Conservation (phyloP, 2,329 filamentous ascomycete species). For the Coleophoma eucalyptorum region DNA sequence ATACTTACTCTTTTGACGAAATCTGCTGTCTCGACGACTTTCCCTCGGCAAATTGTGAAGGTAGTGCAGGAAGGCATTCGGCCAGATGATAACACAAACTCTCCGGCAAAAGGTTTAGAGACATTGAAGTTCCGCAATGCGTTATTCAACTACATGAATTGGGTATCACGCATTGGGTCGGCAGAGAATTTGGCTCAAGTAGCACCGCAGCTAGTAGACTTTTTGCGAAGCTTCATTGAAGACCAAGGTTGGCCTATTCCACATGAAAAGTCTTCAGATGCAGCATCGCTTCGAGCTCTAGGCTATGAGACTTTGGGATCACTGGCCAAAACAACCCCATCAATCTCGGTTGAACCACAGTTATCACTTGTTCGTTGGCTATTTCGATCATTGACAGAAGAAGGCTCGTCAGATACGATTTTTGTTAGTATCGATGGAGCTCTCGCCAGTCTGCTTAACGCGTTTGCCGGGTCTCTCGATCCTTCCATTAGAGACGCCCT, state of each 20-base stretch:
- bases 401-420: slow-evolving; percentile 68
- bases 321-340: slow-evolving; percentile 62
- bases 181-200: slow-evolving; percentile 57
- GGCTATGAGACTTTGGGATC: slow-evolving; percentile 91
- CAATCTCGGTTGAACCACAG: slow-evolving; percentile 45
- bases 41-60: slow-evolving; percentile 62
- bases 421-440: slow-evolving; percentile 88
- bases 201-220: slow-evolving; percentile 63
- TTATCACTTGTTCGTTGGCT: slow-evolving; percentile 69
- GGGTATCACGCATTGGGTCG: slow-evolving; percentile 74
- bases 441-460: slow-evolving; percentile 70
- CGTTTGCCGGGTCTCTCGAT: slow-evolving; percentile 39
- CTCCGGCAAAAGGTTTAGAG: slow-evolving; percentile 43
- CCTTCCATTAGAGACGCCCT: slow-evolving; percentile 22
- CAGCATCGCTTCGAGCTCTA: slow-evolving; percentile 66
- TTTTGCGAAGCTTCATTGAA: slow-evolving; percentile 70
- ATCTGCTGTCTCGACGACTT: slow-evolving; percentile 69
- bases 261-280: slow-evolving; percentile 52
- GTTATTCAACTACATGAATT: slow-evolving; percentile 82
- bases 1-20: slow-evolving; percentile 74
- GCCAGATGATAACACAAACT: slow-evolving; percentile 31
- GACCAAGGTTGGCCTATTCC: slow-evolving; percentile 79
- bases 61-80: slow-evolving; percentile 66
- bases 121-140: slow-evolving; percentile 76
- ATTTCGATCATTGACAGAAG: slow-evolving; percentile 77